Evolutionary conservation across 2,329 filamentous ascomycete genomes (phyloP).

Genomic region (Juglanconis sp.): DNA sequence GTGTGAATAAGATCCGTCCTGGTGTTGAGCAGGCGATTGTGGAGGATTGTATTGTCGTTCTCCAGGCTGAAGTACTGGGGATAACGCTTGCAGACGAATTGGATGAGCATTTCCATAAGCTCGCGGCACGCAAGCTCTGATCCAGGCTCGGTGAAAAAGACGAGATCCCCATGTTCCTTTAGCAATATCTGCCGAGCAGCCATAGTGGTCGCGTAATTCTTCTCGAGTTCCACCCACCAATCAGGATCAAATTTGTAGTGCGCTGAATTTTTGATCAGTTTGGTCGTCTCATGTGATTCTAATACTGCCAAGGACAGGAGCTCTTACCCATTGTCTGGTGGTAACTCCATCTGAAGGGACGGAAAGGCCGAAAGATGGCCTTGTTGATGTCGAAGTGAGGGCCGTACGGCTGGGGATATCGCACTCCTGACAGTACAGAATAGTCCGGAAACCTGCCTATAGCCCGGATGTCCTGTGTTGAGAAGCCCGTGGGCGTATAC

Average conservation of each 20-base stretch:
- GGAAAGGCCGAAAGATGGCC: slow-evolving; percentile 70
- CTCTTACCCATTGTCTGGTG: slow-evolving; percentile 87
- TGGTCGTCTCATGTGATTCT: background rate
- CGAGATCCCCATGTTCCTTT: slow-evolving; percentile 56
- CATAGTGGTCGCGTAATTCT: slow-evolving; percentile 65
- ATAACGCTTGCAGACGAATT: slow-evolving; percentile 76
- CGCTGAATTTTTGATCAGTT: slow-evolving; percentile 44
- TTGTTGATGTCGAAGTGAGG: slow-evolving; percentile 63
- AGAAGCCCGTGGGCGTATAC: slow-evolving; percentile 57
- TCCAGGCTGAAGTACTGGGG: slow-evolving; percentile 64
- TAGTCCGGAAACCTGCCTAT: slow-evolving; percentile 81
- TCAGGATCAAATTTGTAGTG: slow-evolving; percentile 74
- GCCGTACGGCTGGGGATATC: slow-evolving; percentile 59
- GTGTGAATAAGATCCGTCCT: slow-evolving; percentile 57
- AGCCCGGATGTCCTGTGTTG: slow-evolving; percentile 63
- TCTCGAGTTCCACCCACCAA: slow-evolving; percentile 88
- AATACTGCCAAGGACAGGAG: background rate
- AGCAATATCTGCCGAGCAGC: slow-evolving; percentile 66
- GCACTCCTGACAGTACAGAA: slow-evolving; percentile 69
- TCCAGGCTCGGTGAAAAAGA: slow-evolving; percentile 69
- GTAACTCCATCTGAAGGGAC: slow-evolving; percentile 80
- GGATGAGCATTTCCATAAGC: slow-evolving; percentile 80
- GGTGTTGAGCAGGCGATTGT: slow-evolving; percentile 66
- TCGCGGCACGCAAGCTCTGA: slow-evolving; percentile 79
- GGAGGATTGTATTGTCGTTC: slow-evolving; percentile 56